These are phyloP conservation scores for Hypoxylon cercidicola DNA, from an alignment of 495 filamentous ascomycete species.

Conservation along the genomic window DNA sequence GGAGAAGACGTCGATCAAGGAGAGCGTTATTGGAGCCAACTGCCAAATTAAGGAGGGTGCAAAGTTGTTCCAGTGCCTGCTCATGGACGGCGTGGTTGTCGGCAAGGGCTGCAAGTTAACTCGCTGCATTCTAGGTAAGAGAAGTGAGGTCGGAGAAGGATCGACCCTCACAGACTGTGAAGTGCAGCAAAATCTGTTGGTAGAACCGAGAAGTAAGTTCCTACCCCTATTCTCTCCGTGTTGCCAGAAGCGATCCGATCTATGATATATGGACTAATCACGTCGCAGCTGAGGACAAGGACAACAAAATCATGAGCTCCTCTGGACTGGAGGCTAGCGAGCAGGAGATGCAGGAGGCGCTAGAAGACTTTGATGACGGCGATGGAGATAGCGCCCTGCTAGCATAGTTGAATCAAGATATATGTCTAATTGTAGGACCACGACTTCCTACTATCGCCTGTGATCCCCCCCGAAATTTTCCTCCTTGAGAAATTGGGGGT, in stretches of 20 bases:
- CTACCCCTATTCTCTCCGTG: not conserved
- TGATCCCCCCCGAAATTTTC: too few species aligned
- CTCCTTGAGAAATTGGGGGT: not conserved
- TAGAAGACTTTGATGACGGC: slow-evolving; percentile 48
- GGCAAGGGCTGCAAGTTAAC: slow-evolving; percentile 79
- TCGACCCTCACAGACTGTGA: slow-evolving; percentile 85
- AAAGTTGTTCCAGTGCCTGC: slow-evolving; percentile 79
- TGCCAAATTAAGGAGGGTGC: slow-evolving; percentile 83
- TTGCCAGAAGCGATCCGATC: slow-evolving; percentile 18
- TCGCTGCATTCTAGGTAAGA: slow-evolving; percentile 81
- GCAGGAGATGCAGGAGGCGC: slow-evolving; percentile 58
- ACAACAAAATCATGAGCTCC: slow-evolving; percentile 86
- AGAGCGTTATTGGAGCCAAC: slow-evolving; percentile 85
- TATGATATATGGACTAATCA: slow-evolving; percentile 34
- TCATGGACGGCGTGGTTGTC: slow-evolving; percentile 91
- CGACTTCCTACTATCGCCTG: too few species aligned
- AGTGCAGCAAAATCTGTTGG: slow-evolving; percentile 85
- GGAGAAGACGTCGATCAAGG: slow-evolving; percentile 85
- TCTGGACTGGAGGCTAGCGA: slow-evolving; percentile 74
- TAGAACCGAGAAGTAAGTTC: slow-evolving; percentile 77
- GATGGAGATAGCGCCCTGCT: slow-evolving; percentile 25
- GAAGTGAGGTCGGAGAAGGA: slow-evolving; percentile 79
- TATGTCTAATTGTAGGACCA: too few species aligned
- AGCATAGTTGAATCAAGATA: slow-evolving; percentile 16
- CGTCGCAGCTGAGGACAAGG: slow-evolving; percentile 74